Evolutionary conservation across 2,329 filamentous ascomycete species (phyloP), one percentile per base, ranked within the genome.

Genomic region (Periconia macrospinosa): DNA sequence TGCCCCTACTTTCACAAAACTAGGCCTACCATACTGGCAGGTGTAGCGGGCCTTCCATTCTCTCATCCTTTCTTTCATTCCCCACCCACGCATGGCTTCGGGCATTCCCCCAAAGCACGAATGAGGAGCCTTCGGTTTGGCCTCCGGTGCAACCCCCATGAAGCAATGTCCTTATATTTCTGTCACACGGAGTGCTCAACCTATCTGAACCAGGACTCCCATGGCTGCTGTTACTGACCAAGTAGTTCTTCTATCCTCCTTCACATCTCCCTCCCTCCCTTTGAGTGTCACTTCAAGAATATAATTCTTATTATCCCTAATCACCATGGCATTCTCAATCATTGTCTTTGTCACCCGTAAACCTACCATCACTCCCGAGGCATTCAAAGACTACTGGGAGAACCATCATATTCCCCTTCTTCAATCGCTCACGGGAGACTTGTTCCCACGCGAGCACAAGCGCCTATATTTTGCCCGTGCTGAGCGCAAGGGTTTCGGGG

Each of bases 321-420:
- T 43, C 50, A 51, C 35, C 41, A 69, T 70, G 65, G 46, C 63
- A 1, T 71, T 63, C 53, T 61, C 58, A 35, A 52, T 67, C 52
- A 19, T 70, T 30, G 48, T 68, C 17, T 68, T 68, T 50, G 27
- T 70, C 19, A 68, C 64, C 2, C 58, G 67, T 41, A 64, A 55
- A 13, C 50, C 62, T 18, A 42, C 41, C 23, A 50, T 69, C 40
- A 61, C 63, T 3, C 52, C 63, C 11, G 58, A 66, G 6, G 40
- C 69, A 43, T 69, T 71, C 61, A 61, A 59, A 30, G 50, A 67
- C 30, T 52, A 68, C 56, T 69, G 62, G 48, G 68, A 71, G 41
- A 60, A 59, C 46, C 58, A 37, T 10, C 64, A 71, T 48, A 57
- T 70, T 15, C 66, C 68, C 9, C 57, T 69, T 2, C 52, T 57